Conservation (phyloP, 768 basidiomycete species). For the Mycena alexandri region DNA sequence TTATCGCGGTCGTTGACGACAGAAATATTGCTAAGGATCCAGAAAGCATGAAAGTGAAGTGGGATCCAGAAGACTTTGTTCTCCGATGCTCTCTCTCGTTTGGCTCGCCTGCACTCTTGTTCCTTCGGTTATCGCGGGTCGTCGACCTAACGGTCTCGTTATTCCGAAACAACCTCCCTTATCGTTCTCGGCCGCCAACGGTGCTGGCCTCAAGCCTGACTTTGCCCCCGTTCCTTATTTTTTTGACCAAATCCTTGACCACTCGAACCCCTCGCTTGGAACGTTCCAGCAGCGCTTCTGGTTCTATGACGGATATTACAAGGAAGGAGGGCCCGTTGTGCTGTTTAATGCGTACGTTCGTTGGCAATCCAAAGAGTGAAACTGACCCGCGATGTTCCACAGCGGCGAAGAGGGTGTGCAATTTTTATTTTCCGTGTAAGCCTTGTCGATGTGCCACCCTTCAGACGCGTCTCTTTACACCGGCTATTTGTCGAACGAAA, state of each 20-base stretch:
- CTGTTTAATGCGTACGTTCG: constrained; percentile 29
- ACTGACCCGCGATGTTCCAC: neutral
- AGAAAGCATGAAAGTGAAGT: neutral
- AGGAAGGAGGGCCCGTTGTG: constrained; percentile 40
- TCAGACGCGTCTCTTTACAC: constrained; percentile 34
- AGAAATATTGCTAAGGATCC: neutral
- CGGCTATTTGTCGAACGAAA: constrained; percentile 28
- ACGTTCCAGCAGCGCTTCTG: constrained; percentile 68
- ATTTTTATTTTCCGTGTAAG: neutral
- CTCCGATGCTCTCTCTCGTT: constrained; percentile 18
- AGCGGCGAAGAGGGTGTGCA: constrained; percentile 31
- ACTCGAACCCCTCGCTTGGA: constrained; percentile 59
- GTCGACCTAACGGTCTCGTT: constrained; percentile 11
- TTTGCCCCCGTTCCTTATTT: constrained; percentile 41
- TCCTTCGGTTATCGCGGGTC: constrained; percentile 4
- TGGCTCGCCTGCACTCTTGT: constrained; percentile 28
- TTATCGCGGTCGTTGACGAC: neutral
- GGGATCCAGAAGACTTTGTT: neutral
- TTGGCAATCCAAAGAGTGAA: neutral
- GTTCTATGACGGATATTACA: constrained; percentile 60
- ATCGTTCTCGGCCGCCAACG: constrained; percentile 3
- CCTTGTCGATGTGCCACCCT: neutral
- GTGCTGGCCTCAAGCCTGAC: neutral
- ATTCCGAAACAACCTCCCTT: constrained; percentile 29
- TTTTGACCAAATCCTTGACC: constrained; percentile 58